Evolutionary conservation across 805 yeast genomes (phyloP), one percentile per base, ranked within the genome.

Genomic region (Kodamaea jinghongensis): DNA sequence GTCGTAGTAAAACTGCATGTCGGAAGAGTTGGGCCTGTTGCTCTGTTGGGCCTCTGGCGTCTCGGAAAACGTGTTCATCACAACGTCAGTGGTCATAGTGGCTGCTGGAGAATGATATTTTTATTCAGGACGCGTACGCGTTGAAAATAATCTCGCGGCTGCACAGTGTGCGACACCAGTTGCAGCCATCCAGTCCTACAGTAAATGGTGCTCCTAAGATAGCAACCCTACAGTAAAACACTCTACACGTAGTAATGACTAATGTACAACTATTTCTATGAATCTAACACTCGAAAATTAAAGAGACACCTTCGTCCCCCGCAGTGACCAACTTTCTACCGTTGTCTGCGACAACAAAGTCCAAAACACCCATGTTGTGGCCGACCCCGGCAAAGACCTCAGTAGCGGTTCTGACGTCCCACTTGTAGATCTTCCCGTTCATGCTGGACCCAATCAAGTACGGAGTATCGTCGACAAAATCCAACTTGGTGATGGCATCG

Each of bases 261-360:
- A 20, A 20, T 20, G 23, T 20, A 20, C 23, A 20, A 20, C 23
- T 20, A 8, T 20, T n/a, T 20, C 23, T 20, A 20, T 20, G 23
- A 20, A 20, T 27, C 29, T 11, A n/a, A n/a, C 14, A 27, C 20
- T 37, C 70, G 51, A 80, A 89, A 8, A 91, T 77, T 48, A 91
- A 69, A 9, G 95, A 79, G 23, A 93, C 96, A 50, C 96, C 96
- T 62, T 93, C 99, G 60, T 93, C 99, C 48, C 97, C 97, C 10
- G 96, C 99, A 14, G 97, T 87, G 27, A 89, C 74, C 32, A 93
- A 55, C 58, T 82, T 81, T 37, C 75, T 72, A 17, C 88, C 91
- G 33, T 76, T 65, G 29, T 78, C 80, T 42, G 80, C 76, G 31
- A 83, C 56, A 13, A 83, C 80, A 57, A 93, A 91, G 53, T 88